A percentile compares a stretch with the other conserved stretches of the same genome.
Evolutionary conservation across 2,329 filamentous ascomycete genomes (phyloP).

Genomic region (Sporothrix pseudoabietina): DNA sequence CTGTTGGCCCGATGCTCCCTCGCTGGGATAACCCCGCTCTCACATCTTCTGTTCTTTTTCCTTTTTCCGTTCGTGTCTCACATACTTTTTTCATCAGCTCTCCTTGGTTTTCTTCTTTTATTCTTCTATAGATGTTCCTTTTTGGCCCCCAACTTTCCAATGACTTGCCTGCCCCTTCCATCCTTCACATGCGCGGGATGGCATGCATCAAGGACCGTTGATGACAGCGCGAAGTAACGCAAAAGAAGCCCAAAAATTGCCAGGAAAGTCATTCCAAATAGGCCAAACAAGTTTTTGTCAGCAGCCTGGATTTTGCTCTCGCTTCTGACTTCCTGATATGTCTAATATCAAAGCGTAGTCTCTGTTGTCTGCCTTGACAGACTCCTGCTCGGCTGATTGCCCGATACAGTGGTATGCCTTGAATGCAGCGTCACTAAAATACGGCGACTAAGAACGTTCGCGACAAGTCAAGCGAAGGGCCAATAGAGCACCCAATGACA

Average conservation of each 20-base stretch:
- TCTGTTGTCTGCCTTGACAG: not conserved
- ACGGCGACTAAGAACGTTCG: not conserved
- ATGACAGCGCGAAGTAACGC: not conserved
- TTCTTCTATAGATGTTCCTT: not conserved
- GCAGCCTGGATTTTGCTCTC: not conserved
- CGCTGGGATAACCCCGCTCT: not conserved
- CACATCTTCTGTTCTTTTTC: not conserved
- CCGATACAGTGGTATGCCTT: slow-evolving; percentile 2
- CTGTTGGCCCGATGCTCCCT: not conserved
- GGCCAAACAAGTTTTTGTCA: not conserved
- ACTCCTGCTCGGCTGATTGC: not conserved
- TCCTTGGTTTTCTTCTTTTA: not conserved
- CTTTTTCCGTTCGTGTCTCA: not conserved
- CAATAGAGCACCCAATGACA: not conserved
- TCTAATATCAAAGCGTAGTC: no score
- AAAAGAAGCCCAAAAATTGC: not conserved
- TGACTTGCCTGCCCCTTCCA: not conserved
- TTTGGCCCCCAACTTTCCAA: not conserved
- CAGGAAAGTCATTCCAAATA: not conserved
- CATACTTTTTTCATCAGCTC: not conserved
- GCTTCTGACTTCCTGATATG: not conserved
- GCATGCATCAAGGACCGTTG: not conserved
- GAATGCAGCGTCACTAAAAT: not conserved
- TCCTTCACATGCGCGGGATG: not conserved
- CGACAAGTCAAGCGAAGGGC: not conserved